These are phyloP conservation scores for Phanerodontia chrysosporium DNA, from an alignment of 768 basidiomycete species.

Conservation along the genomic window DNA sequence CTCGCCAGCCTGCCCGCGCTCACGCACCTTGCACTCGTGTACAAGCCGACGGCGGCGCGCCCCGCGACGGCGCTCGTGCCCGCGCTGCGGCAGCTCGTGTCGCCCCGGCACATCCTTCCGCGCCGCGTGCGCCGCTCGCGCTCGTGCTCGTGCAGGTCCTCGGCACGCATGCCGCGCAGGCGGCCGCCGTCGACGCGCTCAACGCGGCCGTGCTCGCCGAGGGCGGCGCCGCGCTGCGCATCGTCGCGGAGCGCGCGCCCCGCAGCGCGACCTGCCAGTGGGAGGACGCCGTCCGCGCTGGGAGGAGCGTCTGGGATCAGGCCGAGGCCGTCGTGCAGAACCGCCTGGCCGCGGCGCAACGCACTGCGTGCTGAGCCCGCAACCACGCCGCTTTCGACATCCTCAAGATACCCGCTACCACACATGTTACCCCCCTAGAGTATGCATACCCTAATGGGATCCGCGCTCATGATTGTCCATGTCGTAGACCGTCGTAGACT, in stretches of 20 bases:
- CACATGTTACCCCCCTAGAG: slow-evolving; percentile 47
- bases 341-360: slow-evolving; percentile 1
- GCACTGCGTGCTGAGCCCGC: slow-evolving; percentile 38
- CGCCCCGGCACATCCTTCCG: neutral
- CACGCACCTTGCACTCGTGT: slow-evolving; percentile 30
- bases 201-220: slow-evolving; percentile 17
- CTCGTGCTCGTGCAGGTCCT: slow-evolving; percentile 25
- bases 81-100: slow-evolving; percentile 16
- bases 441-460: slow-evolving; percentile 5
- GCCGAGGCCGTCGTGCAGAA: slow-evolving; percentile 20
- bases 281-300: slow-evolving; percentile 23
- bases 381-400: slow-evolving; percentile 8
- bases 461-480: neutral
- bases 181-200: slow-evolving; percentile 15
- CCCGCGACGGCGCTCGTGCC: slow-evolving; percentile 14
- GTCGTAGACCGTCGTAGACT: neutral
- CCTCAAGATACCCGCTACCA: slow-evolving; percentile 20
- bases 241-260: slow-evolving; percentile 26
- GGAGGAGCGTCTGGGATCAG: slow-evolving; percentile 21
- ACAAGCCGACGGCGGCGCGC: slow-evolving; percentile 14
- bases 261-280: slow-evolving; percentile 24
- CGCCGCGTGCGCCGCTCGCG: slow-evolving; percentile 11
- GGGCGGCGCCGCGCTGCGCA: slow-evolving; percentile 18
- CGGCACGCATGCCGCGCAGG: slow-evolving; percentile 12
- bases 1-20: slow-evolving; percentile 24